Conservation (phyloP, 805 yeast genomes). For the Groenewaldozyma tartarivorans region DNA sequence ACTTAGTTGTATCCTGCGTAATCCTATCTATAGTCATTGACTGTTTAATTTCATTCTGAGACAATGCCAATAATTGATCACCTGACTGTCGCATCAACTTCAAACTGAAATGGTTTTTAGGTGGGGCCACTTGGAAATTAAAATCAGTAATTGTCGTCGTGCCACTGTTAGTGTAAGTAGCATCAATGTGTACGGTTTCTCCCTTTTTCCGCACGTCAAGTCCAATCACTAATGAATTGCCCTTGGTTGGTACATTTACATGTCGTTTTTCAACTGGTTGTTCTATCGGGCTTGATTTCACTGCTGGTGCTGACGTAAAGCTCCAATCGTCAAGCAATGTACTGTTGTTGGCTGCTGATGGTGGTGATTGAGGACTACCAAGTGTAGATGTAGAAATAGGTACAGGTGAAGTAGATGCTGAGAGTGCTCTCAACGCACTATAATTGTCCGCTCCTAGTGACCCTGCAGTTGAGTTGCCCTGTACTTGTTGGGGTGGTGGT, state of each 20-base stretch:
- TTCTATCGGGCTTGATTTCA: no score
- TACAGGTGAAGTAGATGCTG: conserved; percentile 3
- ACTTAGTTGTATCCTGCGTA: conserved; percentile 3
- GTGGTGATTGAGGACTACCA: neutral
- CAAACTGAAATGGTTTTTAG: conserved; percentile 50
- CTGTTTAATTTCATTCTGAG: conserved; percentile 45
- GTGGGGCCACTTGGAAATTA: conserved; percentile 60
- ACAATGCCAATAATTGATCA: conserved; percentile 40
- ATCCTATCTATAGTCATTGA: conserved; percentile 29
- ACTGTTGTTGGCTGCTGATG: conserved; percentile 1
- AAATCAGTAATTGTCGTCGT: conserved; percentile 38
- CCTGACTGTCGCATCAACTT: conserved; percentile 55
- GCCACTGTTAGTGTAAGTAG: conserved; percentile 40
- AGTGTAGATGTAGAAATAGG: conserved; percentile 5
- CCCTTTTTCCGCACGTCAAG: conserved; percentile 33
- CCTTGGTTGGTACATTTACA: neutral
- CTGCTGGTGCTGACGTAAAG: conserved; percentile 7
- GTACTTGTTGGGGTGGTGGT: conserved; percentile 21
- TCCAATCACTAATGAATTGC: conserved; percentile 36
- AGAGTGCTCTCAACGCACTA: conserved; percentile 4
- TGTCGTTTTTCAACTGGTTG: conserved; percentile 12
- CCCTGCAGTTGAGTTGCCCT: conserved; percentile 3
- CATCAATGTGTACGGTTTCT: conserved; percentile 33
- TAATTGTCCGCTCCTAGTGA: conserved; percentile 5
- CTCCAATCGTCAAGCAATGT: conserved; percentile 7